phyloP scores from a whole-genome alignment of 176 grass and related monocot genomes.

The Ensete glaucum region DNA sequence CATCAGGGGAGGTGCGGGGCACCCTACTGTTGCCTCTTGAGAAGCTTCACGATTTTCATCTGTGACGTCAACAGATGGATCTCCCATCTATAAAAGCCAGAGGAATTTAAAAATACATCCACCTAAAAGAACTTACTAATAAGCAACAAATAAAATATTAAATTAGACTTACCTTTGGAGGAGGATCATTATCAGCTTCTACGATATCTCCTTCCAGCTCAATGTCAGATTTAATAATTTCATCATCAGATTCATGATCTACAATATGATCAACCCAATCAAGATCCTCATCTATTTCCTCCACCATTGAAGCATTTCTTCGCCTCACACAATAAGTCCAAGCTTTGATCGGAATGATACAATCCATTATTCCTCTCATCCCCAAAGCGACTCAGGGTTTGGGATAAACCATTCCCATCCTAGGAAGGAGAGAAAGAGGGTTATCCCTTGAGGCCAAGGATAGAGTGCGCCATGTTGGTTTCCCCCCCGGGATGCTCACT shows the following conservation, averaged over 20 bases:
- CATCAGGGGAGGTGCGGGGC: no score
- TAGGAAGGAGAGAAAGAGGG: no score
- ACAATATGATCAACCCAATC: constrained; percentile 36
- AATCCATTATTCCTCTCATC: no score
- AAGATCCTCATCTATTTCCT: constrained; percentile 38
- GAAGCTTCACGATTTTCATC: constrained; percentile 87
- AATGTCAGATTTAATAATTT: constrained; percentile 84
- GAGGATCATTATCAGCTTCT: constrained; percentile 66
- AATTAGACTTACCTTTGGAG: constrained; percentile 54
- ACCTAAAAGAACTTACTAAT: neutral
- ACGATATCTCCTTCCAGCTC: constrained; percentile 79
- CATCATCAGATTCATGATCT: constrained; percentile 83
- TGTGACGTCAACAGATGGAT: constrained; percentile 58
- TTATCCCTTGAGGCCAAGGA: no score
- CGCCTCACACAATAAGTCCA: no score
- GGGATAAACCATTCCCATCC: no score
- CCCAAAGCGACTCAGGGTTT: no score
- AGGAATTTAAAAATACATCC: neutral
- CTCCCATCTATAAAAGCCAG: constrained; percentile 56
- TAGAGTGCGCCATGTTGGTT: no score
- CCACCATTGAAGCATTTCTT: neutral
- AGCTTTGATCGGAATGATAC: no score
- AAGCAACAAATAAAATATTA: neutral
- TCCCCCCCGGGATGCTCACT: no score
- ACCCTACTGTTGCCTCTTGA: constrained; percentile 54